Evolutionary conservation across 106 monocot genomes (phyloP).

Genomic region (Xerophyta viscosa): DNA sequence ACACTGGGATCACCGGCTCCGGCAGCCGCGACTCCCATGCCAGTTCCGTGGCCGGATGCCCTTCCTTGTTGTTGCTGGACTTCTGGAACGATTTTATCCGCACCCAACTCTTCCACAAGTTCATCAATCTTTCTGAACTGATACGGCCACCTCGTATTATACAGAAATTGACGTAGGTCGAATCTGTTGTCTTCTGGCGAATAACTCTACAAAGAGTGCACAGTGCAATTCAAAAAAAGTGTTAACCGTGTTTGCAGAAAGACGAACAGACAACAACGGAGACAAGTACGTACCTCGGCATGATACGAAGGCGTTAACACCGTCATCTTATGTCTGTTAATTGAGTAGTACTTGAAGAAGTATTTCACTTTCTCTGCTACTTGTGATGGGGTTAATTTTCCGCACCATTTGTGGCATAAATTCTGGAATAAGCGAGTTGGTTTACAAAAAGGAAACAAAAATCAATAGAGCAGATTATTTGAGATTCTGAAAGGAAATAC

Average conservation of each 20-base stretch:
- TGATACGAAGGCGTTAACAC: constrained; percentile 97
- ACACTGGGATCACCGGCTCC: constrained; percentile 56
- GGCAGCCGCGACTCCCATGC: constrained; percentile 64
- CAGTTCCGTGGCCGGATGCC: constrained; percentile 27
- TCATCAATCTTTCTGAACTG: constrained; percentile 94
- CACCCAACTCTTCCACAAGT: constrained; percentile 43
- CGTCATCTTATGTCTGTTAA: constrained; percentile 98
- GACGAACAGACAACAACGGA: too few species aligned
- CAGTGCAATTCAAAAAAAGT: too few species aligned
- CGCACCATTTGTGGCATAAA: constrained; percentile 89
- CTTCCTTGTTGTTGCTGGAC: neutral
- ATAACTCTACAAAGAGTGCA: constrained; percentile 56
- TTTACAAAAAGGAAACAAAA: too few species aligned
- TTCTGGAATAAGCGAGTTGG: constrained; percentile 63
- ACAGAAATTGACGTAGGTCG: constrained; percentile 94
- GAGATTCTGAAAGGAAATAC: neutral
- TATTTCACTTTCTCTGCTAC: constrained; percentile 97
- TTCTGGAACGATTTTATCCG: constrained; percentile 10
- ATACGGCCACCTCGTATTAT: constrained; percentile 96
- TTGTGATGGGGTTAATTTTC: constrained; percentile 67
- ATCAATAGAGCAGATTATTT: too few species aligned
- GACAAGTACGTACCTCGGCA: constrained; percentile 65
- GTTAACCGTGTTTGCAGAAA: too few species aligned
- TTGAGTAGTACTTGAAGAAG: constrained; percentile 97
- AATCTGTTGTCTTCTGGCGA: constrained; percentile 97